A percentile compares a stretch with the other conserved stretches of the same genome.
These are phyloP conservation scores for Gossypium davidsonii DNA, from an alignment of 441 rosid species.

Conservation along the genomic window DNA sequence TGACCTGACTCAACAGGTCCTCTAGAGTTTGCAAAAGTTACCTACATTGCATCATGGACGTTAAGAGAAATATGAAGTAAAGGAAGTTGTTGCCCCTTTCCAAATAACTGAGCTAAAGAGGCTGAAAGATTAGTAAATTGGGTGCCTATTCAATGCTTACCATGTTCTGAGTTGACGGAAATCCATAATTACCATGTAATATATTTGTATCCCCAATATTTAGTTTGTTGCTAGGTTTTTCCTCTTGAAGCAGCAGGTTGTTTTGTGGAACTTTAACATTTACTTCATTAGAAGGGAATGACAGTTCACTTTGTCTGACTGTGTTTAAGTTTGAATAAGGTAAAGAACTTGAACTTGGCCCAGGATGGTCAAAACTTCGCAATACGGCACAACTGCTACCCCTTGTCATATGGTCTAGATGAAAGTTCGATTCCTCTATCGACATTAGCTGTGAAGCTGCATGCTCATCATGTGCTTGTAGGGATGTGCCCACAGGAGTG, in stretches of 20 bases:
- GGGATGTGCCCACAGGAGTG: constrained; percentile 23
- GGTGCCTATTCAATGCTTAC: constrained; percentile 50
- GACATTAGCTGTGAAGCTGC: constrained; percentile 26
- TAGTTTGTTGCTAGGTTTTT: constrained; percentile 17
- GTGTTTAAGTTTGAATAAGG: constrained; percentile 36
- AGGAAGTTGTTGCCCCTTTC: constrained; percentile 72
- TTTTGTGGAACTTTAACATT: constrained; percentile 30
- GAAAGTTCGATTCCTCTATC: constrained; percentile 30
- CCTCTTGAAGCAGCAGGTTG: constrained; percentile 26
- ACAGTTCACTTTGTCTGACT: constrained; percentile 43
- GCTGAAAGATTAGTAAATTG: constrained; percentile 65
- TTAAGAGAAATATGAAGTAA: constrained; percentile 48
- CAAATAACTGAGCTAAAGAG: constrained; percentile 73
- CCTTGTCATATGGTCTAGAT: constrained; percentile 25
- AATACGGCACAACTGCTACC: constrained; percentile 24
- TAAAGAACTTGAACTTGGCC: constrained; percentile 30
- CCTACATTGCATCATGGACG: constrained; percentile 35
- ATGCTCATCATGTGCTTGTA: constrained; percentile 25
- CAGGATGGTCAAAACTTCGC: constrained; percentile 40
- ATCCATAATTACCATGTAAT: constrained; percentile 27
- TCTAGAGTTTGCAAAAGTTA: constrained; percentile 29
- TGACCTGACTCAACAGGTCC: constrained; percentile 30
- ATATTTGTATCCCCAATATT: constrained; percentile 25
- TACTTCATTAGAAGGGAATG: constrained; percentile 28
- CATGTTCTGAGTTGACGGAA: constrained; percentile 32